Conservation (phyloP, 2,329 filamentous ascomycete species). For the Stagonosporopsis chrysanthemi region DNA sequence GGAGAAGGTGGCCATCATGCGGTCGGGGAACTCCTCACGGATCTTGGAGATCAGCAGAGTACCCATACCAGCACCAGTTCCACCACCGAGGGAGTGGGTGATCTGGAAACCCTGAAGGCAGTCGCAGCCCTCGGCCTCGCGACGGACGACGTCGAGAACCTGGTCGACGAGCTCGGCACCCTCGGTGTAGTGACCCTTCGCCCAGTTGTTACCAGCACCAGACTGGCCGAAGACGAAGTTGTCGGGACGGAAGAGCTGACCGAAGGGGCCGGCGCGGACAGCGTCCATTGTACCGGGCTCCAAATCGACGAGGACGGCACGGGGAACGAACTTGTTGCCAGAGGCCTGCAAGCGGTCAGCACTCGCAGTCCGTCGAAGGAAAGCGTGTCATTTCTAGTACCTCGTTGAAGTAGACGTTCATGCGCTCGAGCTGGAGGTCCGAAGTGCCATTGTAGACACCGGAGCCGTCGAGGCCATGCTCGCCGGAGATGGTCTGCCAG, state of each 20-base stretch:
- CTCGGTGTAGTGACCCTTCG: conserved; percentile 99
- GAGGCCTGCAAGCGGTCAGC: conserved; percentile 69
- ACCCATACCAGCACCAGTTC: conserved; percentile 99
- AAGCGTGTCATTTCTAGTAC: conserved; percentile 54
- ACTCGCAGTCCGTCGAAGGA: conserved; percentile 17
- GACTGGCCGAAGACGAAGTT: conserved; percentile 99
- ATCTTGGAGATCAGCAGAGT: conserved; percentile 99
- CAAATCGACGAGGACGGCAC: conserved; percentile 98
- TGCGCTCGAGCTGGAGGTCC: conserved; percentile 98
- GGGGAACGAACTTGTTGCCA: conserved; percentile 98
- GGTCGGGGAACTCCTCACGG: conserved; percentile 99
- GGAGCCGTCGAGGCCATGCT: conserved; percentile 95
- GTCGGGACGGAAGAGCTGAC: conserved; percentile 98
- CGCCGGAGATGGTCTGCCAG: conserved; percentile 74
- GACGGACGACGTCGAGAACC: conserved; percentile 97
- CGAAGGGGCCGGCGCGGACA: conserved; percentile 96
- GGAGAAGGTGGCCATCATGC: conserved; percentile 99
- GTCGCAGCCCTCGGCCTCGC: conserved; percentile 98
- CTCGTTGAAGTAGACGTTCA: conserved; percentile 99
- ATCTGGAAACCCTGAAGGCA: conserved; percentile 99
- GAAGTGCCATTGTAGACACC: conserved; percentile 98
- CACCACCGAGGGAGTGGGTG: conserved; percentile 99
- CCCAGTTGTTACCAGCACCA: conserved; percentile 99
- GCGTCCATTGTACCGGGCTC: conserved; percentile 99
- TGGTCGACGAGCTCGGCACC: conserved; percentile 98